phyloP scores from a whole-genome alignment of 106 monocot species.

The Dendrobium chrysotoxum region DNA sequence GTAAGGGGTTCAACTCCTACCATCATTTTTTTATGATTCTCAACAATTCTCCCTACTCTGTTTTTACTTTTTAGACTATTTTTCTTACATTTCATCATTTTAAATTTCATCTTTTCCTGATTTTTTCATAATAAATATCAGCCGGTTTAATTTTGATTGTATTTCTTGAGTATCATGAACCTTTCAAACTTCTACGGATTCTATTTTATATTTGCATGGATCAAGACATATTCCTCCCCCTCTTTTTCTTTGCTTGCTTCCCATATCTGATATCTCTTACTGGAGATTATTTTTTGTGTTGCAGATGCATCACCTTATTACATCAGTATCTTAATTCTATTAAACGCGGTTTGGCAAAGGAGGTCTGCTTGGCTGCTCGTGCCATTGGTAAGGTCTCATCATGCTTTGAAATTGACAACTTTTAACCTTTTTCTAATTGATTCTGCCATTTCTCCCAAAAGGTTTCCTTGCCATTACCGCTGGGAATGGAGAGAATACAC shows the following conservation, averaged over 20 bases:
- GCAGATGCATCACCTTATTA: constrained; percentile 61
- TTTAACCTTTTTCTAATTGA: not conserved
- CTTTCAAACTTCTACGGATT: not conserved
- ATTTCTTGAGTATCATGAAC: not conserved
- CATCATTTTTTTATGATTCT: no score
- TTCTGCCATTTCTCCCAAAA: constrained; percentile 10
- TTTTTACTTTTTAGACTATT: not conserved
- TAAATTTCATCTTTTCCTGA: not conserved
- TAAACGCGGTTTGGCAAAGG: constrained; percentile 73
- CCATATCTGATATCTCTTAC: not conserved
- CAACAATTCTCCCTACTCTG: not conserved
- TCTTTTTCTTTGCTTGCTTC: not conserved
- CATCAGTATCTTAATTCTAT: constrained; percentile 66
- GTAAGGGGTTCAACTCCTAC: no score
- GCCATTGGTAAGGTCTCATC: constrained; percentile 55
- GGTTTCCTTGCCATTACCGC: constrained; percentile 72
- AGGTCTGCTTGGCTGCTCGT: constrained; percentile 71
- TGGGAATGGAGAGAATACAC: constrained; percentile 50
- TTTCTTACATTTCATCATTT: not conserved
- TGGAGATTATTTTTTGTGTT: not conserved
- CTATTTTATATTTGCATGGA: not conserved
- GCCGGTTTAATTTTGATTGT: not conserved
- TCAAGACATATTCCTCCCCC: not conserved
- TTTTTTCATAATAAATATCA: not conserved
- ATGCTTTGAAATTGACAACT: not conserved